These are phyloP conservation scores for Dryadomyces quercus-mongolicae DNA, from an alignment of 2,329 filamentous ascomycete genomes.

Conservation along the genomic window DNA sequence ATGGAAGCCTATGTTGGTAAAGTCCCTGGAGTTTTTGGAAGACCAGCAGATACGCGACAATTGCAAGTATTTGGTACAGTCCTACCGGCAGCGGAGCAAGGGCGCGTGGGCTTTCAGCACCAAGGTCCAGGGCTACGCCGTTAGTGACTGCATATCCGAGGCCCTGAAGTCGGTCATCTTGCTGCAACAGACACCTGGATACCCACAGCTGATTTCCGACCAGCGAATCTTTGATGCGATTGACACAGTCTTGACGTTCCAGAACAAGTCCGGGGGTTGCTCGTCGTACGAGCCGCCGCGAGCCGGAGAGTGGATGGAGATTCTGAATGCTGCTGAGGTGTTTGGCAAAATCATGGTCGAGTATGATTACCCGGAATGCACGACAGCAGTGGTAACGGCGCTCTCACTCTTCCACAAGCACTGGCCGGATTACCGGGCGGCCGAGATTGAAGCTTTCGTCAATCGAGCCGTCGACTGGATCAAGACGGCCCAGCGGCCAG, in stretches of 20 bases:
- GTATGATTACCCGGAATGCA: slow-evolving; percentile 97
- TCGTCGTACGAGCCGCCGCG: slow-evolving; percentile 81
- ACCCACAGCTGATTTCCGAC: slow-evolving; percentile 61
- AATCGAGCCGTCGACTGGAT: slow-evolving; percentile 70
- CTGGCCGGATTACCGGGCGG: slow-evolving; percentile 67
- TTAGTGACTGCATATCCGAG: slow-evolving; percentile 90
- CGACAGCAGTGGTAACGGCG: slow-evolving; percentile 83
- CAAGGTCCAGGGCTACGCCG: slow-evolving; percentile 82
- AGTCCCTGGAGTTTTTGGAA: slow-evolving; percentile 76
- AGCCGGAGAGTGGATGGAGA: slow-evolving; percentile 66
- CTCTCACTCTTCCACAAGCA: slow-evolving; percentile 69
- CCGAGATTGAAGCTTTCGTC: slow-evolving; percentile 66
- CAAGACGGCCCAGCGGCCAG: slow-evolving; percentile 59
- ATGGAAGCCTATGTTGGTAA: slow-evolving; percentile 73
- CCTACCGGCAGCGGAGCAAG: slow-evolving; percentile 83
- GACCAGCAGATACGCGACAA: slow-evolving; percentile 84
- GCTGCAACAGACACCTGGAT: slow-evolving; percentile 67
- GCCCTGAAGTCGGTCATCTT: slow-evolving; percentile 73
- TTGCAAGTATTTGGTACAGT: slow-evolving; percentile 60
- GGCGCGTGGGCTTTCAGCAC: slow-evolving; percentile 96
- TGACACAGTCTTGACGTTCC: slow-evolving; percentile 83
- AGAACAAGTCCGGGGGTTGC: slow-evolving; percentile 76
- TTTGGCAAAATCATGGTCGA: slow-evolving; percentile 98
- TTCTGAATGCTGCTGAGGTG: slow-evolving; percentile 89
- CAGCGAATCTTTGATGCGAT: slow-evolving; percentile 75